A percentile compares a stretch with the other conserved stretches of the same genome.
These are phyloP conservation scores for Cladosporium sp. DNA, from an alignment of 2,329 filamentous ascomycete species.

Conservation along the genomic window DNA sequence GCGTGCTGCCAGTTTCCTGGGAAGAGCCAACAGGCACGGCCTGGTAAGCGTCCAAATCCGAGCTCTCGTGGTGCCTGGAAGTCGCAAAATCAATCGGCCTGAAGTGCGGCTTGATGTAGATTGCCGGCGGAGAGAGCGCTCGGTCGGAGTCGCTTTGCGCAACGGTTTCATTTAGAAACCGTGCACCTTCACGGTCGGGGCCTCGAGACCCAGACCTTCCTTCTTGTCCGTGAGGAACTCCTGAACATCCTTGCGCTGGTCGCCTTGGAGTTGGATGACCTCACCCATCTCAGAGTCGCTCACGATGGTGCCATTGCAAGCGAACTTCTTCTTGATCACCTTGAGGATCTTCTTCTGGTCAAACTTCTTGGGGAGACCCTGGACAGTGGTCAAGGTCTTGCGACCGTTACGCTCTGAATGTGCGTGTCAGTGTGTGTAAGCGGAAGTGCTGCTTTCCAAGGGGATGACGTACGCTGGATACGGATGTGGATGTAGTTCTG, in stretches of 20 bases:
- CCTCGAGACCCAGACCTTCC: conserved; percentile 88
- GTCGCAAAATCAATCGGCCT: conserved; percentile 18
- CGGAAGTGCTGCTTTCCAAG: neutral
- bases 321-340: conserved; percentile 99
- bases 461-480: conserved; percentile 83
- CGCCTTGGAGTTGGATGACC: conserved; percentile 99
- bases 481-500: conserved; percentile 99
- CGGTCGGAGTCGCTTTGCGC: conserved; percentile 5
- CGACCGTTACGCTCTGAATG: conserved; percentile 96
- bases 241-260: conserved; percentile 98
- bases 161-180: conserved; percentile 32
- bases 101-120: conserved; percentile 12
- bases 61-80: conserved; percentile 7
- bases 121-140: conserved; percentile 16
- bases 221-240: conserved; percentile 97
- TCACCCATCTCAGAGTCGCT: conserved; percentile 95
- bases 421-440: neutral
- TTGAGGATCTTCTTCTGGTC: conserved; percentile 99
- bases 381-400: conserved; percentile 99
- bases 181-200: conserved; percentile 91
- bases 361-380: conserved; percentile 98
- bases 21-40: conserved; percentile 13
- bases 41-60: conserved; percentile 12
- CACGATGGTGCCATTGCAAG: conserved; percentile 99
- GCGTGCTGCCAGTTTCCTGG: neutral